Percentiles rank a stretch among this genome's conserved stretches.
Conservation (phyloP, 805 yeast species). For the Pichia occidentalis region DNA sequence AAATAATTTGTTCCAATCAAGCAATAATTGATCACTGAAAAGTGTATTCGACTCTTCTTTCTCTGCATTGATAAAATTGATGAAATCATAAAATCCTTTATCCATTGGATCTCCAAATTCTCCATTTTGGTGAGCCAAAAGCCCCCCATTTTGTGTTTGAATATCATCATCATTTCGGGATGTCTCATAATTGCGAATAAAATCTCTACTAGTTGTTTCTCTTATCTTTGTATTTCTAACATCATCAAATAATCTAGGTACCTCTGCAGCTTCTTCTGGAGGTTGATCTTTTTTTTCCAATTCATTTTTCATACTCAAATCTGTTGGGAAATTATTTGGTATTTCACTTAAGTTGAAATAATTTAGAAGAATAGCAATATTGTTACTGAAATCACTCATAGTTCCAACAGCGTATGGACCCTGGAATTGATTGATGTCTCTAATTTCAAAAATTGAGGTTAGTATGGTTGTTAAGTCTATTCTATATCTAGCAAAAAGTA, state of each 20-base stretch:
- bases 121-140: too few species aligned
- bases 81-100: not conserved
- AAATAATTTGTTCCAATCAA: not conserved
- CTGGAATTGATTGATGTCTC: conserved; percentile 11
- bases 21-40: not conserved
- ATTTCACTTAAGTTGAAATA: conserved; percentile 4
- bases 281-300: not conserved
- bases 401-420: conserved; percentile 21
- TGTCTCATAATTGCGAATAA: not conserved
- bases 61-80: not conserved
- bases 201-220: too few species aligned
- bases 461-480: conserved; percentile 30
- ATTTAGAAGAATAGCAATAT: conserved; percentile 24
- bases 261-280: not conserved
- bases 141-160: too few species aligned
- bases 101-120: too few species aligned
- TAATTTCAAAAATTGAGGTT: conserved; percentile 19
- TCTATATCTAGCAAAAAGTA: conserved; percentile 28
- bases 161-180: too few species aligned
- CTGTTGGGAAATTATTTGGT: too few species aligned
- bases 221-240: too few species aligned
- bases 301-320: too few species aligned
- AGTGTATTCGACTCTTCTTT: not conserved
- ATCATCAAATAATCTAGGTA: too few species aligned
- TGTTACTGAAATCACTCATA: conserved; percentile 28